Base-by-base conservation (phyloP, 2,329 filamentous ascomycete genomes). In the Venturia oleaginea region DNA sequence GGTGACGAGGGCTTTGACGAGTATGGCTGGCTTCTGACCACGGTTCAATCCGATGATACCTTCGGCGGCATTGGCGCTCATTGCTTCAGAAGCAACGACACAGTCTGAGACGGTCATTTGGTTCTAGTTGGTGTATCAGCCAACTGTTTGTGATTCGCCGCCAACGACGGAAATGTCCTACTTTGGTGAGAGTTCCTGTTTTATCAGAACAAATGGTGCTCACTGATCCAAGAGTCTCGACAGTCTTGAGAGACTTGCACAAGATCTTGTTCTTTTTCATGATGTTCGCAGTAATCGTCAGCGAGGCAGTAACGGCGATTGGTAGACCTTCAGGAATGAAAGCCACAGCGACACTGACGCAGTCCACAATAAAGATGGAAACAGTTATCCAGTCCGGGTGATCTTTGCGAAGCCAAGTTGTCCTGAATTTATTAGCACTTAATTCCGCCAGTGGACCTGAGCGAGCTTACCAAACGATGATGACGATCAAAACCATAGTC, bases 161-260 rank as follows among this genome's bases (percentile, higher is more conserved):
- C 22, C 57, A 62, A 1, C 46, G 46, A 66, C n/a, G 22, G 4
- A 60, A n/a, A 4, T n/a, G 4, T 38, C 24, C 34, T 67, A 70
- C 72, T 67, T 75, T 76, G 0, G 86, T 89, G 64, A 89, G 76
- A 0, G 86, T 89, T 3, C 89, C 89, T 0, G 88, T 91, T 77
- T 91, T 91, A 72, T 91, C 89, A 0, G 87, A 90, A 72, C 88
- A 90, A 48, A 92, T 86, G 8, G 90, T 83, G 0, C 86, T 88
- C 1, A 91, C 88, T 0, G 86, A 81, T 0, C 89, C 89, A 0
- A 91, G 80, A 0, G 88, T 91, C 74, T 91, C 89, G 0, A 91
- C 88, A 0, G 89, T 91, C 75, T 90, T 90, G 59, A 92, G 79
- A 0, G 86, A 90, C 76, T 92, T 92, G 84, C 88, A 91, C 10